These are phyloP conservation scores for Daldinia grandis DNA, from an alignment of 495 filamentous ascomycete genomes.

Conservation along the genomic window DNA sequence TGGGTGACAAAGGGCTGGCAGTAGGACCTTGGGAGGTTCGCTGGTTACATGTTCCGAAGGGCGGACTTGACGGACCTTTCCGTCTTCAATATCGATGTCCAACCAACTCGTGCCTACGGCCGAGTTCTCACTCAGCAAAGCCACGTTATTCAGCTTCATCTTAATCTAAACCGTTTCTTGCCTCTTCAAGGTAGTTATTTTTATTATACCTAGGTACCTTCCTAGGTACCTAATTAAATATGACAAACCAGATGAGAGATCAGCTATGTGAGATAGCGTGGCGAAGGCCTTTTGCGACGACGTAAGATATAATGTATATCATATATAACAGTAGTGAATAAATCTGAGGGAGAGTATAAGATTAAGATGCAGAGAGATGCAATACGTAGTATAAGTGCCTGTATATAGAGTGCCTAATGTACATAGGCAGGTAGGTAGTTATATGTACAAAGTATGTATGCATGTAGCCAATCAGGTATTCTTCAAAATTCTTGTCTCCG, in stretches of 20 bases:
- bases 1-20: conserved; percentile 74
- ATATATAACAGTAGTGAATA: not conserved
- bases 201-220: not conserved
- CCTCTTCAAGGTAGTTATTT: not conserved
- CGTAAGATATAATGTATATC: too few relatives aligned
- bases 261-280: too few relatives aligned
- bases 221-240: too few relatives aligned
- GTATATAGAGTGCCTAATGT: too few relatives aligned
- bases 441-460: too few relatives aligned
- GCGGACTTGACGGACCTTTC: conserved; percentile 22
- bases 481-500: conserved; percentile 39
- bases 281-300: too few relatives aligned
- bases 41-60: conserved; percentile 13
- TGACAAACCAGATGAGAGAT: too few relatives aligned
- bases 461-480: conserved; percentile 1
- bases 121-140: not conserved
- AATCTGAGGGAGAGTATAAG: not conserved
- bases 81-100: conserved; percentile 36
- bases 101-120: not conserved
- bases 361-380: not conserved
- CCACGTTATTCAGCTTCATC: conserved; percentile 28
- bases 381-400: not conserved
- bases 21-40: conserved; percentile 50
- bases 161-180: not conserved
- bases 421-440: too few relatives aligned